A percentile compares a stretch with the other conserved stretches of the same genome.
Conservation (phyloP, 2,329 filamentous ascomycete genomes). For the Aureobasidium melanogenum region DNA sequence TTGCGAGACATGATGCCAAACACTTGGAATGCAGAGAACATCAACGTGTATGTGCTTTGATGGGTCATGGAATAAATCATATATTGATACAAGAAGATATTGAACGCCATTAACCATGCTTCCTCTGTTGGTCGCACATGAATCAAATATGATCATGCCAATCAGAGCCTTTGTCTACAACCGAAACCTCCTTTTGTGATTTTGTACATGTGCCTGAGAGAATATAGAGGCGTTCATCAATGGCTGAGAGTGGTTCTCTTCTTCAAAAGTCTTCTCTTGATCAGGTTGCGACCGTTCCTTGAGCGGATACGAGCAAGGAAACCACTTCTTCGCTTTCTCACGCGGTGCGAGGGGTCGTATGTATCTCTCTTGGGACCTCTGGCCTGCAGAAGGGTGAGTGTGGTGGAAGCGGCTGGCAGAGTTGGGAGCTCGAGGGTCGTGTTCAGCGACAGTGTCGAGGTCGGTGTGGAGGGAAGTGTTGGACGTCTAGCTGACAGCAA, state of each 20-base stretch:
- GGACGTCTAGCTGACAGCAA: conserved; percentile 5
- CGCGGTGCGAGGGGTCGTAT: conserved; percentile 49
- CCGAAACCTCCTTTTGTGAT: neutral
- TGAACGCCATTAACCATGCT: conserved; percentile 8
- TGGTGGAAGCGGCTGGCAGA: conserved; percentile 3
- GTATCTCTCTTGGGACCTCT: conserved; percentile 45
- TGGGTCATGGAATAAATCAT: neutral
- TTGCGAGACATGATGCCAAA: neutral
- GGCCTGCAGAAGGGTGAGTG: conserved; percentile 28
- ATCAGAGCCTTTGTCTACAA: neutral
- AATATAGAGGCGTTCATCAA: conserved; percentile 23
- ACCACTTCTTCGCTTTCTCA: conserved; percentile 54
- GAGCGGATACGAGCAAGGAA: conserved; percentile 47
- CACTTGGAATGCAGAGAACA: neutral
- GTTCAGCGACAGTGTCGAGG: conserved; percentile 5
- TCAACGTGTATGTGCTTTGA: too few relatives aligned
- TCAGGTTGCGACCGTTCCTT: conserved; percentile 44
- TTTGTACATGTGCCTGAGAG: neutral
- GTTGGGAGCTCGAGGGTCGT: conserved; percentile 2
- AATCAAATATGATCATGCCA: neutral
- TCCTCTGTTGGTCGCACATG: neutral
- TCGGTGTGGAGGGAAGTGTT: conserved; percentile 6
- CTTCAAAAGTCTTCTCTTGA: conserved; percentile 47
- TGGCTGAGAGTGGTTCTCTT: conserved; percentile 45
- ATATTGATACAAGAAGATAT: conserved; percentile 11